Evolutionary conservation across 2,329 filamentous ascomycete species (phyloP).

Genomic region (Kalmusia sp.): DNA sequence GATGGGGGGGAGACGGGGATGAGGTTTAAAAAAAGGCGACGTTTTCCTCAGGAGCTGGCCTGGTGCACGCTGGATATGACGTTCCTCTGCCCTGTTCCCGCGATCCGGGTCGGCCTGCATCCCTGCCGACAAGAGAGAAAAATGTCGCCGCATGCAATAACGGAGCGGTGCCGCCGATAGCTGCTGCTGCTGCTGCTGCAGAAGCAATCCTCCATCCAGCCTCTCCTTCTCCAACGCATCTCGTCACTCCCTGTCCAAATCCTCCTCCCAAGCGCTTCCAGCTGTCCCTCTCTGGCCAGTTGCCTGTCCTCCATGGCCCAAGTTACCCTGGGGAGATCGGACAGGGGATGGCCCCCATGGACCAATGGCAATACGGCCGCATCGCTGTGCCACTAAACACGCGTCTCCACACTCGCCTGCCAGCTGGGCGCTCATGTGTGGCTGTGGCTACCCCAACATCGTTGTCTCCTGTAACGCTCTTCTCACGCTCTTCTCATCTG

Average conservation of each 20-base stretch:
- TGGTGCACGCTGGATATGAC: neutral
- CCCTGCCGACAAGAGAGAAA: neutral
- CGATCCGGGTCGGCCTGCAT: neutral
- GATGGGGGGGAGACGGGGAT: neutral
- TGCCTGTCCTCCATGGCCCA: neutral
- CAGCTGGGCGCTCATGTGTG: no score
- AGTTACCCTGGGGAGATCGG: neutral
- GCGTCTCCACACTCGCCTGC: conserved; percentile 1
- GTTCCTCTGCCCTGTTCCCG: conserved; percentile 3
- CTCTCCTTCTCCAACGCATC: neutral
- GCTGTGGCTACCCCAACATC: conserved; percentile 5
- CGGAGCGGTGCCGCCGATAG: no score
- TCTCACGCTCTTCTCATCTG: neutral
- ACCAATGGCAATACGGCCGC: neutral
- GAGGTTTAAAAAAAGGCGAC: conserved; percentile 1
- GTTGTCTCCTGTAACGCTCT: neutral
- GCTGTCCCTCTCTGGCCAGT: neutral
- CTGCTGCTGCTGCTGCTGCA: no score
- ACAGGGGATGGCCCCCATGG: neutral
- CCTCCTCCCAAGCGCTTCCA: neutral
- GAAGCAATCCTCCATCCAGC: no score
- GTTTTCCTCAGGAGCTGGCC: neutral
- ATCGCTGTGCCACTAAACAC: neutral
- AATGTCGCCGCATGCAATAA: neutral
- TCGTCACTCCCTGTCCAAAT: neutral